Conservation (phyloP, 2,329 filamentous ascomycete species). For the Ophiostoma novo-ulmi region DNA sequence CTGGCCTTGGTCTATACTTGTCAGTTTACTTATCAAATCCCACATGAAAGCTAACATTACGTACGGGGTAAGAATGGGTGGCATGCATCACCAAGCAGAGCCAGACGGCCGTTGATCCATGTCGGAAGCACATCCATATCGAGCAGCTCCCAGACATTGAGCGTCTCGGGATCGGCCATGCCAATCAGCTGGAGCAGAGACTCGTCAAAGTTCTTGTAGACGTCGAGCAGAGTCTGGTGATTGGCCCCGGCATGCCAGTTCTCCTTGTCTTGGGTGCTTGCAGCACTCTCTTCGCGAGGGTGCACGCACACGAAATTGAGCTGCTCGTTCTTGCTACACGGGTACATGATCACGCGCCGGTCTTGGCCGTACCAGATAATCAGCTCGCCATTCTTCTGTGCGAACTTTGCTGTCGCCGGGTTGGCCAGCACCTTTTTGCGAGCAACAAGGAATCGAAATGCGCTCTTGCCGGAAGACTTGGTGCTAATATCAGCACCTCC, state of each 20-base stretch:
- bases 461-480: constrained; percentile 46
- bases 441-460: constrained; percentile 52
- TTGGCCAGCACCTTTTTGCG: constrained; percentile 34
- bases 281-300: constrained; percentile 40
- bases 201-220: constrained; percentile 42
- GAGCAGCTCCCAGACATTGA: constrained; percentile 55
- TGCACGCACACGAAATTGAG: constrained; percentile 51
- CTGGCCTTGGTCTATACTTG: constrained; percentile 46
- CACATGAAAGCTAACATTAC: neutral
- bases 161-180: constrained; percentile 40
- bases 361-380: constrained; percentile 41
- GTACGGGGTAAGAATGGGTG: constrained; percentile 58
- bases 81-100: constrained; percentile 60
- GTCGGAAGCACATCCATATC: constrained; percentile 56
- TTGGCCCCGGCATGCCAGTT: constrained; percentile 38
- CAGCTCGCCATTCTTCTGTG: constrained; percentile 32
- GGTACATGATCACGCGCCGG: constrained; percentile 45
- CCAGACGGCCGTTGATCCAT: constrained; percentile 52
- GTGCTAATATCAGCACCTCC: constrained; percentile 23
- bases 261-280: constrained; percentile 30
- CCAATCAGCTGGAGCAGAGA: constrained; percentile 38
- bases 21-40: neutral
- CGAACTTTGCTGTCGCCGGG: constrained; percentile 34
- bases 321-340: constrained; percentile 40
- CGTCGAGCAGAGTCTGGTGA: constrained; percentile 37